Evolutionary conservation across 164 flowering plant genomes (phyloP).

Genomic region (Protea cynaroides): DNA sequence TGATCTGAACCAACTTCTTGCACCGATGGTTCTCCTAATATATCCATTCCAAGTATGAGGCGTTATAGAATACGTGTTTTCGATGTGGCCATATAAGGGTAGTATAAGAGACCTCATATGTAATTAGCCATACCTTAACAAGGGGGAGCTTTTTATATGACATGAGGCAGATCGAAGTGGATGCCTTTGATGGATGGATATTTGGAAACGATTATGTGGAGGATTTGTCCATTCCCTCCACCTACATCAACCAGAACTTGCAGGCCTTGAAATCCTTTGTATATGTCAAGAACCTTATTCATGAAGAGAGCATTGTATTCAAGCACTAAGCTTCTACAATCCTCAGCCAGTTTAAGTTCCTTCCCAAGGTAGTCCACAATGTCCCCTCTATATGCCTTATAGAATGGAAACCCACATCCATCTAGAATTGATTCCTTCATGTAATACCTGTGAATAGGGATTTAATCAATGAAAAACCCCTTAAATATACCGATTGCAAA

Average conservation of each 20-base stretch:
- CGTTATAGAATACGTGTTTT: too few species aligned
- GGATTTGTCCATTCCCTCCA: conserved; percentile 28
- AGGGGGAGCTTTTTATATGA: conserved; percentile 18
- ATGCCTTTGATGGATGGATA: conserved; percentile 29
- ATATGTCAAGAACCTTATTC: conserved; percentile 20
- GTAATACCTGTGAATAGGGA: too few species aligned
- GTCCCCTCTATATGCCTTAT: conserved; percentile 28
- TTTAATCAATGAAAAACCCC: too few species aligned
- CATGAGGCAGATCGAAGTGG: conserved; percentile 27
- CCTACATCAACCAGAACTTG: conserved; percentile 31
- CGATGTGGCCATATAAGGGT: too few species aligned
- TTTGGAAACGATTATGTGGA: conserved; percentile 25
- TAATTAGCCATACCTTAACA: conserved; percentile 20
- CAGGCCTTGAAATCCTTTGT: conserved; percentile 29
- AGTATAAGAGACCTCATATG: too few species aligned
- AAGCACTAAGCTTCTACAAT: conserved; percentile 16
- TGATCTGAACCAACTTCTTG: too few species aligned
- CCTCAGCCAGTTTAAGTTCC: conserved; percentile 15
- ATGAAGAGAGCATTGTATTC: conserved; percentile 12
- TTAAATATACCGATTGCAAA: too few species aligned
- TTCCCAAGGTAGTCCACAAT: conserved; percentile 13
- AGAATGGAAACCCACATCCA: conserved; percentile 24
- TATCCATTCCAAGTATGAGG: too few species aligned
- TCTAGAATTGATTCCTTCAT: too few species aligned
- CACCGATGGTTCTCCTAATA: too few species aligned